Conservation (phyloP, 306 rosid species). For the Fragaria iinumae region DNA sequence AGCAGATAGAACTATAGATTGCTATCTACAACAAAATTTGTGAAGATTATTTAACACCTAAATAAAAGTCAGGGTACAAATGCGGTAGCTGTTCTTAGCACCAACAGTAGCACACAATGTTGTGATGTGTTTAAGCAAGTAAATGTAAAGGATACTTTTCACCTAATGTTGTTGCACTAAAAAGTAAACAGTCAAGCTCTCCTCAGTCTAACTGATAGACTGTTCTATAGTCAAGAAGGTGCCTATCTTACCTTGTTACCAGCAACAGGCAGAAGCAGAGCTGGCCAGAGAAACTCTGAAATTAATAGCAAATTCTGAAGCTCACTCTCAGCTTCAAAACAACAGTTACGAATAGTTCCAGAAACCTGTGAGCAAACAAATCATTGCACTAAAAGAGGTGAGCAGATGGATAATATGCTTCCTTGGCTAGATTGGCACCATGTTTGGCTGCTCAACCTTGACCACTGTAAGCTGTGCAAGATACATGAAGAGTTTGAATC, state of each 20-base stretch:
- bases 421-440: slow-evolving; percentile 3
- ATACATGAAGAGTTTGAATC: not conserved
- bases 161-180: not conserved
- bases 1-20: not conserved
- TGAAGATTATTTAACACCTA: not conserved
- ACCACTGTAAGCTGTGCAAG: not conserved
- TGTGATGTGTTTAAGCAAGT: not conserved
- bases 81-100: not conserved
- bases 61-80: not conserved
- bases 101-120: no score
- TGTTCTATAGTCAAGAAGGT: not conserved
- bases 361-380: slow-evolving; percentile 53
- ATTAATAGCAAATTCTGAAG: slow-evolving; percentile 80
- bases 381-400: slow-evolving; percentile 15
- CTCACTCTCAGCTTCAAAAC: slow-evolving; percentile 85
- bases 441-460: slow-evolving; percentile 4
- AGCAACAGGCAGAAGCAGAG: slow-evolving; percentile 92
- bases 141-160: not conserved
- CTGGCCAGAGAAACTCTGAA: slow-evolving; percentile 98
- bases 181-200: not conserved
- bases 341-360: slow-evolving; percentile 93
- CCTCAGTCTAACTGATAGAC: not conserved
- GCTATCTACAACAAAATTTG: not conserved
- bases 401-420: slow-evolving; percentile 8
- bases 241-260: slow-evolving; percentile 65